Conservation (phyloP, 257 asterid genomes). For the Salvia splendens region DNA sequence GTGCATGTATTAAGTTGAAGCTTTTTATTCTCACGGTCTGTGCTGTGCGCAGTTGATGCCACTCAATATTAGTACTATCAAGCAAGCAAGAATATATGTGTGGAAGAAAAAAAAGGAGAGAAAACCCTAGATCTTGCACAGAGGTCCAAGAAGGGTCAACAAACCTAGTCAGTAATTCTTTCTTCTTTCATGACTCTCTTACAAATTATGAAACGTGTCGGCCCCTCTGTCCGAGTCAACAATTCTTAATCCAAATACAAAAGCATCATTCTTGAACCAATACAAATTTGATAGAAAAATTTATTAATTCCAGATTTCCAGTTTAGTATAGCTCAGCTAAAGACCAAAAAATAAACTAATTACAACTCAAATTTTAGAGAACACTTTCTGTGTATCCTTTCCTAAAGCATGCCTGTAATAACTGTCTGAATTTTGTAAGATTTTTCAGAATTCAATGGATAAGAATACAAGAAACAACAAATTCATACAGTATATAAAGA, state of each 20-base stretch:
- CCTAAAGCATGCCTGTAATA: too few relatives aligned
- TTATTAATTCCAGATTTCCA: neutral
- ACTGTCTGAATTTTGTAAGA: too few relatives aligned
- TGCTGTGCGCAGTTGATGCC: conserved; percentile 21
- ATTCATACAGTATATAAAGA: neutral
- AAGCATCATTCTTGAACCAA: conserved; percentile 39
- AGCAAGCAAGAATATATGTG: conserved; percentile 14
- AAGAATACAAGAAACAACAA: too few relatives aligned
- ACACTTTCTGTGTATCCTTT: too few relatives aligned
- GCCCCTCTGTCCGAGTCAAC: conserved; percentile 40
- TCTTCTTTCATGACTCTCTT: conserved; percentile 15
- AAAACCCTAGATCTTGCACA: conserved; percentile 87
- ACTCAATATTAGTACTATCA: conserved; percentile 11
- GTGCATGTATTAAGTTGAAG: too few relatives aligned
- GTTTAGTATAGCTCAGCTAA: too few relatives aligned
- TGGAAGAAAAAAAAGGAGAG: conserved; percentile 19
- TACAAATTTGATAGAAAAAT: neutral
- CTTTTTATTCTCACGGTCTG: conserved; percentile 18
- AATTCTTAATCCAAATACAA: neutral
- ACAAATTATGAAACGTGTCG: conserved; percentile 52
- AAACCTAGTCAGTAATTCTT: conserved; percentile 43
- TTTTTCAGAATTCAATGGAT: too few relatives aligned
- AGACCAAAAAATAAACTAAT: too few relatives aligned
- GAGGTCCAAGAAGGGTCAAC: conserved; percentile 50
- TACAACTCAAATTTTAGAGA: too few relatives aligned